A percentile compares a stretch with the other conserved stretches of the same genome.
phyloP scores from a whole-genome alignment of 2,329 filamentous ascomycete genomes.

The Pseudohalonectria lignicola region DNA sequence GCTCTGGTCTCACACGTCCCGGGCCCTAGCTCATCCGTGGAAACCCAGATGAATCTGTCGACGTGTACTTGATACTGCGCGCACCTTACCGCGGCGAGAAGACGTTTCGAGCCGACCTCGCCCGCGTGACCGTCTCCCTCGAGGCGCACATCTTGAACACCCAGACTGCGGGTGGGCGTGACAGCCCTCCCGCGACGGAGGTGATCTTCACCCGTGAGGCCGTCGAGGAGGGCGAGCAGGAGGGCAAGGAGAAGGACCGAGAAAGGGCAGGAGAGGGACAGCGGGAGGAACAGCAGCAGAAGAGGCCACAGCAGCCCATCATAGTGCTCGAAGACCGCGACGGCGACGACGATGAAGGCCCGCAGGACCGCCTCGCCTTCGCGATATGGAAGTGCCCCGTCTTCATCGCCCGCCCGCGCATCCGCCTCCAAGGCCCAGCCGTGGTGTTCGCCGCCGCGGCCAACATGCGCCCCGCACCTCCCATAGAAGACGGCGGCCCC shows the following conservation, averaged over 20 bases:
- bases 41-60: conserved; percentile 58
- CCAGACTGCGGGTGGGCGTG: conserved; percentile 31
- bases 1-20: conserved; percentile 21
- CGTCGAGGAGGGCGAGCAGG: conserved; percentile 36
- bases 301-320: conserved; percentile 4
- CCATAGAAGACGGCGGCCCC: not conserved
- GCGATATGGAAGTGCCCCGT: conserved; percentile 51
- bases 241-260: conserved; percentile 38
- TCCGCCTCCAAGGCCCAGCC: conserved; percentile 54
- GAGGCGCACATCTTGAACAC: conserved; percentile 56
- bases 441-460: conserved; percentile 54
- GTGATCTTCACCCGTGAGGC: conserved; percentile 43
- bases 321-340: conserved; percentile 14
- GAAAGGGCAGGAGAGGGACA: too few relatives aligned
- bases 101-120: conserved; percentile 46
- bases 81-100: conserved; percentile 39
- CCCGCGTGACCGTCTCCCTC: conserved; percentile 52
- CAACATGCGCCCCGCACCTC: conserved; percentile 26
- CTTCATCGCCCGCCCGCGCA: conserved; percentile 46
- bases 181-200: conserved; percentile 40
- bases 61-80: conserved; percentile 57
- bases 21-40: conserved; percentile 41
- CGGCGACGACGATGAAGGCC: conserved; percentile 6
- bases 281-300: conserved; percentile 15
- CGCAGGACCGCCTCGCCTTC: conserved; percentile 29